Evolutionary conservation across 2,329 filamentous ascomycete genomes (phyloP), one percentile per base, ranked within the genome.

Genomic region (Aspergillus ochraceus): DNA sequence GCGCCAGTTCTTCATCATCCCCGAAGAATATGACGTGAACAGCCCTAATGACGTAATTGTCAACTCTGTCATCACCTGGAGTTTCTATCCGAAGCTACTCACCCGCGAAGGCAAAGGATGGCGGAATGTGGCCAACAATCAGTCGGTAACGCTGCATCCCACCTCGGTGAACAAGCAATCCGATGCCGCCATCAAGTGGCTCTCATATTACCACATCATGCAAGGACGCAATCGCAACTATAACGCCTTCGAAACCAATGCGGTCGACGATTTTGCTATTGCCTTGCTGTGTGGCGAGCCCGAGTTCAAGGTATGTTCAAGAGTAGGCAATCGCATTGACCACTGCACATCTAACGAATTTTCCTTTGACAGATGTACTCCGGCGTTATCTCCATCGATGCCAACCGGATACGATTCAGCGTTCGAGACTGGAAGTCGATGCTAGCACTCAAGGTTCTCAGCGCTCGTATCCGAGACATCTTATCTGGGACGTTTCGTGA

Each of bases 181-280:
- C 6, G 74, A 77, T n/a, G 46, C 64, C 1, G 64, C 71, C 46
- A 79, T 92, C 45, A 89, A 88, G 70, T 98, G 91, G 87, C 80
- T 99, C 49, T 95, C 91, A 0, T 99, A 97, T 75, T 98, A 98
- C 78, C 90, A 96, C 74, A 97, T 98, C 64, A 96, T 98, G 91
- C 93, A 97, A 75, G 90, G 90, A 2, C 92, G 81, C 79, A 91
- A 88, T 84, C 84, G 84, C 80, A 81, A 73, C 68, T 91, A 94
- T 66, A 96, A 97, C 65, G 95, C 95, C 0, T 93, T 97, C 66
- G 92, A 96, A 72, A 96, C 91, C 2, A 91, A 89, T 11, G 86
- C 88, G 1, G 88, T 89, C 1, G 89, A 96, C 50, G 89, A 92
- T 49, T 90, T 97, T 64, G 88, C 92, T 11, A 86, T 97, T 66